A percentile compares a stretch with the other conserved stretches of the same genome.
phyloP scores from a whole-genome alignment of 2,329 filamentous ascomycete genomes.

The Trichoderma afroharzianum region DNA sequence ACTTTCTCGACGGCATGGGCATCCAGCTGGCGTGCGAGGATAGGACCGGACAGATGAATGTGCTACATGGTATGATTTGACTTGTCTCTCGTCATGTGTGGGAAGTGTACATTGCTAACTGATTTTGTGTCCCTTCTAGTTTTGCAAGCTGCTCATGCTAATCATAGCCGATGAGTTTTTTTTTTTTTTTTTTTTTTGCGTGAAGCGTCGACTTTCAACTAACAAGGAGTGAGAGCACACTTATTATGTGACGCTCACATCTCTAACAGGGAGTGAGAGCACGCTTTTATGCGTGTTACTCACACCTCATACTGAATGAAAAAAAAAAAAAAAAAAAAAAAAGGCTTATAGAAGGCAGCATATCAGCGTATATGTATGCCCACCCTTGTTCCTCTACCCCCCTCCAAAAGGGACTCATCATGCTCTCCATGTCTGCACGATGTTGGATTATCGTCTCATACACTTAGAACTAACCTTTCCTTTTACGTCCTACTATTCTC shows the following conservation, averaged over 20 bases:
- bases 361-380: neutral
- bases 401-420: neutral
- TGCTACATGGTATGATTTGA: constrained; percentile 50
- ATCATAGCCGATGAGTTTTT: constrained; percentile 30
- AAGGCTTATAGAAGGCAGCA: neutral
- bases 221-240: too few relatives aligned
- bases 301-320: neutral
- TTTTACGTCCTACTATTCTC: neutral
- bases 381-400: neutral
- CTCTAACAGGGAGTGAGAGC: neutral
- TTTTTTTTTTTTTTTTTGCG: too few relatives aligned
- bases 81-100: neutral
- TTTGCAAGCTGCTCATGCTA: constrained; percentile 36
- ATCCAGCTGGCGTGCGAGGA: constrained; percentile 64
- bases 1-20: constrained; percentile 58
- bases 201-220: neutral
- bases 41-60: constrained; percentile 52
- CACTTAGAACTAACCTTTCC: neutral
- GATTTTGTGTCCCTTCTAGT: too few relatives aligned
- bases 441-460: neutral
- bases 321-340: neutral
- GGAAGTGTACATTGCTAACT: neutral
- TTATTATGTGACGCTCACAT: too few relatives aligned
- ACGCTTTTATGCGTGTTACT: too few relatives aligned
- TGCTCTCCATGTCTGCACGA: neutral